Percentiles rank a stretch among this genome's conserved stretches.
Conservation (phyloP, 371 early-diverging fungal species). For the Haplosporangium sp. region DNA sequence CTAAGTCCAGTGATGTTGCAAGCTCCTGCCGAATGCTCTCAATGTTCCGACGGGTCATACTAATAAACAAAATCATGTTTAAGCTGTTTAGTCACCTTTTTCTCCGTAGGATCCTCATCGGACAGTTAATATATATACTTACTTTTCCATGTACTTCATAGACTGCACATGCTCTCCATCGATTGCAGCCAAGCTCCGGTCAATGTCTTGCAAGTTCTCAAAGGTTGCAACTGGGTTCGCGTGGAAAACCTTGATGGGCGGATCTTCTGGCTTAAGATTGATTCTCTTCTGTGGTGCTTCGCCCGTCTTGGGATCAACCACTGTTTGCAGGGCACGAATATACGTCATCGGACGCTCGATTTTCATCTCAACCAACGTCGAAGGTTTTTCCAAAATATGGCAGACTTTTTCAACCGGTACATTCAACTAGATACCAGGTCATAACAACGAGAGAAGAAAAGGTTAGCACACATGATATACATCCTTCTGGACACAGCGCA, state of each 20-base stretch:
- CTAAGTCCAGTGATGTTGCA: conserved; percentile 10
- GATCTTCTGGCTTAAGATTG: too few species aligned
- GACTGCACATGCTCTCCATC: conserved; percentile 8
- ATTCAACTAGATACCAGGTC: conserved; percentile 2
- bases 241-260: too few species aligned
- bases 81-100: too few species aligned
- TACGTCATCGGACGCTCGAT: conserved; percentile 10
- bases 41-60: conserved; percentile 27
- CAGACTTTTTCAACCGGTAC: neutral
- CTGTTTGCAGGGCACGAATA: neutral
- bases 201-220: conserved; percentile 17
- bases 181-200: conserved; percentile 14
- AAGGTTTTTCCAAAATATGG: conserved; percentile 46
- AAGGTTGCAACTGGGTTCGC: conserved; percentile 17
- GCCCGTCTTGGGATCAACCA: too few species aligned
- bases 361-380: conserved; percentile 22
- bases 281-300: too few species aligned
- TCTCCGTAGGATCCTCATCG: too few species aligned
- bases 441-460: neutral
- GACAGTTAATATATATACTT: neutral
- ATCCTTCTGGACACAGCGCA: too few species aligned
- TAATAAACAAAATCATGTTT: too few species aligned
- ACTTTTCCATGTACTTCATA: conserved; percentile 36
- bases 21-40: conserved; percentile 19
- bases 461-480: neutral